phyloP scores from a whole-genome alignment of 495 filamentous ascomycete species.

The Xylaria cubensis region DNA sequence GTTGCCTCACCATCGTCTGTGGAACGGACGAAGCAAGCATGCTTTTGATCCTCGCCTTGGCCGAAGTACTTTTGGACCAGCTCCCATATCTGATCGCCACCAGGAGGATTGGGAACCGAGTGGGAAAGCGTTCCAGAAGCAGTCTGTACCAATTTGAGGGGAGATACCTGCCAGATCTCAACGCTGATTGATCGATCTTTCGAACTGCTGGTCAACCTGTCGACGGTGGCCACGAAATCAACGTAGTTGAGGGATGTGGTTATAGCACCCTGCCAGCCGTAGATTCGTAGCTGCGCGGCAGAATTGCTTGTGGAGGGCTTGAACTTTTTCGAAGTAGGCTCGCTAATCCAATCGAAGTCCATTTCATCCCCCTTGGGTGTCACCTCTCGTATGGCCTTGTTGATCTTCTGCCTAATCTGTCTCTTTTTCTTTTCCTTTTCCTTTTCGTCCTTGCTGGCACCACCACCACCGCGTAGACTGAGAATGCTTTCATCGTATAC shows the following conservation, averaged over 20 bases:
- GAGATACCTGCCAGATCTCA: constrained; percentile 31
- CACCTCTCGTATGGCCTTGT: constrained; percentile 25
- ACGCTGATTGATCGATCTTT: constrained; percentile 28
- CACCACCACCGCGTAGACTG: constrained; percentile 38
- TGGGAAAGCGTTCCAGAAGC: constrained; percentile 27
- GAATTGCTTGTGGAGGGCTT: not conserved
- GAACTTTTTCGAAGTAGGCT: not conserved
- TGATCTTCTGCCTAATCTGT: not conserved
- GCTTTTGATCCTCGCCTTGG: not conserved
- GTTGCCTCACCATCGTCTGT: constrained; percentile 22
- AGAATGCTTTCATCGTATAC: not conserved
- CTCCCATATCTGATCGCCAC: constrained; percentile 15
- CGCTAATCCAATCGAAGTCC: not conserved
- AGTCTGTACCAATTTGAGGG: not conserved
- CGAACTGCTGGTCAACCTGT: constrained; percentile 21
- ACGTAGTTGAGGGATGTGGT: not conserved
- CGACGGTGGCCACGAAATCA: constrained; percentile 13
- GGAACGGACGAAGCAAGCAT: constrained; percentile 31
- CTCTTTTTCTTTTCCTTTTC: not conserved
- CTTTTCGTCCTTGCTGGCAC: not conserved
- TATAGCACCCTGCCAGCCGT: constrained; percentile 22
- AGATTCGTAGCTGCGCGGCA: not conserved
- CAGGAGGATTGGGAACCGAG: not conserved
- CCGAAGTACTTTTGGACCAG: constrained; percentile 25
- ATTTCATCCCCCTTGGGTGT: constrained; percentile 12